phyloP scores from a whole-genome alignment of 2,329 filamentous ascomycete species.

The Leptographium wingfieldii region DNA sequence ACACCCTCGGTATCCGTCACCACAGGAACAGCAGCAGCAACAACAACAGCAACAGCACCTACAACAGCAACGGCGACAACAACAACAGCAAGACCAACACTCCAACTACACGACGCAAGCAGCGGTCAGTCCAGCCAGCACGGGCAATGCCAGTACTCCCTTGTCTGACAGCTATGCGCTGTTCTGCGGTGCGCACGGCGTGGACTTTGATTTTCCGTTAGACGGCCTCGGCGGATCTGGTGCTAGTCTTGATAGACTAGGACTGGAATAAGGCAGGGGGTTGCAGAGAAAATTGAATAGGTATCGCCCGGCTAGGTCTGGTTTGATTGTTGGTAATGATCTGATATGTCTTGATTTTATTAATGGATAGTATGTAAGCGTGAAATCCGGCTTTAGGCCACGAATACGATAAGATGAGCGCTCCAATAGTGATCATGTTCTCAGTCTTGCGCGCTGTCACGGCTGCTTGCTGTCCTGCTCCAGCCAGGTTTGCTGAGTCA shows the following conservation, averaged over 20 bases:
- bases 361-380: too few relatives aligned
- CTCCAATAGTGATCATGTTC: too few relatives aligned
- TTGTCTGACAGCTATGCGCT: slow-evolving; percentile 4
- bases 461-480: slow-evolving; percentile 13
- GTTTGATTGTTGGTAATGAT: too few relatives aligned
- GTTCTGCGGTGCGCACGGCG: neutral
- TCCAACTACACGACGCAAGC: neutral
- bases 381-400: too few relatives aligned
- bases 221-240: slow-evolving; percentile 16
- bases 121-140: slow-evolving; percentile 1
- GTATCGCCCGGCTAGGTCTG: too few relatives aligned
- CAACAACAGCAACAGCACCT: slow-evolving; percentile 2
- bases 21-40: neutral
- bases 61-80: too few relatives aligned
- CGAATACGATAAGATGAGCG: too few relatives aligned
- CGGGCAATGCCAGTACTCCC: slow-evolving; percentile 1
- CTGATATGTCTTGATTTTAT: too few relatives aligned
- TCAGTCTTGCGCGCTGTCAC: neutral
- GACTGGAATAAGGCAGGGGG: neutral
- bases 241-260: slow-evolving; percentile 14
- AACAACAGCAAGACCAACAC: neutral
- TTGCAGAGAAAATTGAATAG: neutral
- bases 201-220: slow-evolving; percentile 11
- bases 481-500: slow-evolving; percentile 28
- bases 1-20: slow-evolving; percentile 1